These are phyloP conservation scores for Pinus taeda DNA, from an alignment of 75 land plant genomes.

Conservation along the genomic window DNA sequence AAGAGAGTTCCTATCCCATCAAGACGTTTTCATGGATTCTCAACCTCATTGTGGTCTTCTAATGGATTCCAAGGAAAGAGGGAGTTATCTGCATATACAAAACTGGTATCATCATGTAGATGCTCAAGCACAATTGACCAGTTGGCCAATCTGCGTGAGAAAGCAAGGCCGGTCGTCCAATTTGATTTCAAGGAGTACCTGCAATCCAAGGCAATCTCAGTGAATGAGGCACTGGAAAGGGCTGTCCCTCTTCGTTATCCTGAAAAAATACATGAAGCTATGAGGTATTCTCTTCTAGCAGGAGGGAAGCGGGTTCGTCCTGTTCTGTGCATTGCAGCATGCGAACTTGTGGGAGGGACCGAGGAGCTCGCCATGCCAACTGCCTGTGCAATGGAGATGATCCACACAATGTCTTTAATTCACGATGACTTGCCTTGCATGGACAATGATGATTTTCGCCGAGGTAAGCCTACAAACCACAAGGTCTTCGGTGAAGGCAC, in stretches of 20 bases:
- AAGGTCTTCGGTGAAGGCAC: constrained; percentile 36
- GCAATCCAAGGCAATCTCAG: constrained; percentile 24
- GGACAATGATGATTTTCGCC: constrained; percentile 65
- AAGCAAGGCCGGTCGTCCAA: background rate
- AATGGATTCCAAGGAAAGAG: background rate
- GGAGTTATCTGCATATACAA: background rate
- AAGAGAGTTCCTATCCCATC: background rate
- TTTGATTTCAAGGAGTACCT: constrained; percentile 27
- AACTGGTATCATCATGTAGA: background rate
- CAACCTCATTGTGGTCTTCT: background rate
- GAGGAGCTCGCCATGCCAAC: constrained; percentile 42
- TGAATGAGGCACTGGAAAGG: constrained; percentile 18
- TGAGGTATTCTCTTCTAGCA: constrained; percentile 32
- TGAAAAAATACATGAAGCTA: constrained; percentile 23
- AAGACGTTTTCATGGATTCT: background rate
- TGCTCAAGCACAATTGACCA: background rate
- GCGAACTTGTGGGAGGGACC: constrained; percentile 56
- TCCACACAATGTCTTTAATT: constrained; percentile 48
- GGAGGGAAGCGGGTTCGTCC: constrained; percentile 44
- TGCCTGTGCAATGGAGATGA: constrained; percentile 66
- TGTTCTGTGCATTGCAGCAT: constrained; percentile 65
- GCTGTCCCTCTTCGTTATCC: constrained; percentile 16
- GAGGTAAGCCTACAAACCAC: constrained; percentile 32
- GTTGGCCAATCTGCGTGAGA: background rate
- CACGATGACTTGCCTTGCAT: constrained; percentile 76